Conservation (phyloP, 2,329 filamentous ascomycete species). For the Xylariaceae sp. region DNA sequence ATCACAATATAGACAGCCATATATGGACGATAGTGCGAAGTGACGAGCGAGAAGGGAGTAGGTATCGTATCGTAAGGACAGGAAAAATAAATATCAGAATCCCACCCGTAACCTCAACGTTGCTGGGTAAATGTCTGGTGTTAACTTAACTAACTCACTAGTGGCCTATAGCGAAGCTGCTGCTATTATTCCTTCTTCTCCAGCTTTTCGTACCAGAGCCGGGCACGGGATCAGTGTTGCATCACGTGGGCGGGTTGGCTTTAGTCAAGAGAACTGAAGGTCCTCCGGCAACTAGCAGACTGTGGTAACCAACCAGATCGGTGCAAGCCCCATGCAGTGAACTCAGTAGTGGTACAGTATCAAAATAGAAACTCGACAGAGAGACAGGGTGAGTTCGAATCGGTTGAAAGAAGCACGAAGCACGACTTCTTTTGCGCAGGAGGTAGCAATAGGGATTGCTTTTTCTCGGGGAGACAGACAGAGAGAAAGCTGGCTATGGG, state of each 20-base stretch:
- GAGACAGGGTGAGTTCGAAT: too few species aligned
- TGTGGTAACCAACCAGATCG: neutral
- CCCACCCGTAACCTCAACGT: neutral
- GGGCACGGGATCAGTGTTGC: neutral
- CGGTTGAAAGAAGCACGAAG: too few species aligned
- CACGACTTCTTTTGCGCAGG: neutral
- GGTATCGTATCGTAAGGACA: neutral
- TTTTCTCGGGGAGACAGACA: neutral
- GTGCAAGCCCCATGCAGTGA: neutral
- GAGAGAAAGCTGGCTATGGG: neutral
- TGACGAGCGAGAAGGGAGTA: too few species aligned
- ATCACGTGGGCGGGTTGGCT: neutral
- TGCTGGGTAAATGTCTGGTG: neutral
- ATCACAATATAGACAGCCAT: too few species aligned
- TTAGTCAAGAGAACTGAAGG: neutral
- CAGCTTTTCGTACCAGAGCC: neutral
- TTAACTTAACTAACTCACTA: neutral
- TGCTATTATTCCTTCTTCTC: neutral
- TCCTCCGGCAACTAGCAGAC: neutral
- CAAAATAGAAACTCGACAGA: neutral
- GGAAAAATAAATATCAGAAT: neutral
- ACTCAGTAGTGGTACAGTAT: neutral
- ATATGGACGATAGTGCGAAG: too few species aligned
- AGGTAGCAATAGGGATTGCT: too few species aligned
- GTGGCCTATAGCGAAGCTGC: neutral